Percentiles rank a stretch among this genome's conserved stretches.
Evolutionary conservation across 208 protist species (phyloP).

Genomic region (Eutreptiella sp.): DNA sequence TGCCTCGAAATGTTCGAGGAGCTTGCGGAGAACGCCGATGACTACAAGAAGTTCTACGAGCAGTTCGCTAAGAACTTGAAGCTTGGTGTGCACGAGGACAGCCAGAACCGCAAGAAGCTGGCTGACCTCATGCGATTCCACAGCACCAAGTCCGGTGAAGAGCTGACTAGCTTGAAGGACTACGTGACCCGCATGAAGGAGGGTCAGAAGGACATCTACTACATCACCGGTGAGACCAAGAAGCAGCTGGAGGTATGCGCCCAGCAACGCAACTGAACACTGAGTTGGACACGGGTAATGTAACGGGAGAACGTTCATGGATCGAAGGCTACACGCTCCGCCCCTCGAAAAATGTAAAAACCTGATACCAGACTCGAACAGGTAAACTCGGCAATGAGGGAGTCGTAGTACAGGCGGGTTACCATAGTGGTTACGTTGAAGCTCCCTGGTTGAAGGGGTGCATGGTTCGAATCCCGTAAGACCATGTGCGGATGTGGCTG

Average conservation of each 20-base stretch:
- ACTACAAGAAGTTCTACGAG: conserved; percentile 98
- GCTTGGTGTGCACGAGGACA: conserved; percentile 96
- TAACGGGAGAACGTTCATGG: too few species aligned
- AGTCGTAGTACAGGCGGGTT: too few species aligned
- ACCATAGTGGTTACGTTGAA: too few species aligned
- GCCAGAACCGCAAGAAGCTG: conserved; percentile 85
- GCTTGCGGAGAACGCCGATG: conserved; percentile 91
- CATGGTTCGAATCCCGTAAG: too few species aligned
- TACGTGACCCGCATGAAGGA: conserved; percentile 95
- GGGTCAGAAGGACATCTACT: conserved; percentile 96
- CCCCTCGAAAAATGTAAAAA: too few species aligned
- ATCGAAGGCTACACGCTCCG: too few species aligned
- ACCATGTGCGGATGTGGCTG: too few species aligned
- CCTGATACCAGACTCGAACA: too few species aligned
- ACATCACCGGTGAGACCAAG: conserved; percentile 94
- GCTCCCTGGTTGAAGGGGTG: too few species aligned
- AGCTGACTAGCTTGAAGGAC: conserved; percentile 87
- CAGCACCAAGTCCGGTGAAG: conserved; percentile 80
- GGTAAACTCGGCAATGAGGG: too few species aligned
- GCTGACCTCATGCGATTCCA: conserved; percentile 87
- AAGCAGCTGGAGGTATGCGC: conserved; percentile 54
- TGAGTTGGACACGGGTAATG: too few species aligned
- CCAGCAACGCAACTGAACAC: too few species aligned
- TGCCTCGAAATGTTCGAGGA: conserved; percentile 91
- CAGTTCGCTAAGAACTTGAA: conserved; percentile 96